Base-by-base conservation (phyloP, 1,139 yeast species). In the Hanseniaspora gamundiae region DNA sequence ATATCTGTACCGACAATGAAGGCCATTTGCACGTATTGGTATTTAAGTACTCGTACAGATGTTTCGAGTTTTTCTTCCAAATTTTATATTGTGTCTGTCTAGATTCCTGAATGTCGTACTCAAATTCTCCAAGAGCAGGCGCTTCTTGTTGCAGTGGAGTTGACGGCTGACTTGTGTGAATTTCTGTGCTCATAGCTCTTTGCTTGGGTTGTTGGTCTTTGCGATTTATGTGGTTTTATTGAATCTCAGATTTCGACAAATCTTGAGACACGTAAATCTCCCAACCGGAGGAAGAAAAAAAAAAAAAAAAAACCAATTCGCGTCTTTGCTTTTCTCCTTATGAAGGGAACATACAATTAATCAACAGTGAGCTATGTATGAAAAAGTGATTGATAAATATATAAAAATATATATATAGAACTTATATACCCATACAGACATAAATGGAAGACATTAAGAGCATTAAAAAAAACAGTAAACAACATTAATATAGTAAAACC, bases 21-120 rank as follows among this genome's bases (percentile, higher is more conserved):
- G 94, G 93, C 93, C 93, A 82, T 31, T 80, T 74, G 42, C 80
- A 66, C 3, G 86, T 82, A 2, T 82, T 78, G 45, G 85, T 87
- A 51, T 80, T 77, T 33, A 82, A 73, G 58, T 80, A 81, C 53
- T 79, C 84, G 56, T 82, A 82, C 72, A 81, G 71, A 53, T 74
- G 76, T 40, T 80, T 74, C 45, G 88, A 76, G 55, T 82, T 82
- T 57, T 80, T 78, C 54, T 86, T 72, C 94, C 94, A 82, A 47
- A 74, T 60, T 49, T 76, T 74, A 56, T 82, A 82, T 51, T 80
- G 82, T 47, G 76, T 79, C 51, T 78, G 63, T 24, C 51, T 45
- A 20, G 49, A 55, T 16, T 49, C 52, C 10, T 33, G 13, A 17
- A 33, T 33, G 36, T 33, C 14, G 22, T 33, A 33, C 13, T 4